Percentiles rank a stretch among this genome's conserved stretches.
Evolutionary conservation across 106 monocot genomes (phyloP).

Genomic region (Agapanthus africanus): DNA sequence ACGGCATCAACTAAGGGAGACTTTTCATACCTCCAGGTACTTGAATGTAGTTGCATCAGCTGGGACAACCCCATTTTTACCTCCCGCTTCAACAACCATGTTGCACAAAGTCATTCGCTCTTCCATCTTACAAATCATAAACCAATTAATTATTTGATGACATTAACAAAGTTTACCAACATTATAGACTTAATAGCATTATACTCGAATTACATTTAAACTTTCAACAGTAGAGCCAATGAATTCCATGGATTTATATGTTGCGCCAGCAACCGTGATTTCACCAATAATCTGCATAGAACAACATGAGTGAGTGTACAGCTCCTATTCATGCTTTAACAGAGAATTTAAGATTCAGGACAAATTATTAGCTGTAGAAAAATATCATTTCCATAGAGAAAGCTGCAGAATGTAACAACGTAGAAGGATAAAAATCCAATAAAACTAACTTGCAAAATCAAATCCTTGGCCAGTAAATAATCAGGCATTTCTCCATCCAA

Average conservation of each 20-base stretch:
- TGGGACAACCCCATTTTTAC: slow-evolving; percentile 94
- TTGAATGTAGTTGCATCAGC: slow-evolving; percentile 78
- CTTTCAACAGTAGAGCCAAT: slow-evolving; percentile 80
- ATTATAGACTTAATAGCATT: background rate
- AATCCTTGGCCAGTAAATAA: slow-evolving; percentile 93
- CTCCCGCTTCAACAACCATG: slow-evolving; percentile 98
- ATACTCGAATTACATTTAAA: slow-evolving; percentile 43
- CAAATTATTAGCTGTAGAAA: too few relatives aligned
- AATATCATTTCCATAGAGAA: too few relatives aligned
- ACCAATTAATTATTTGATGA: background rate
- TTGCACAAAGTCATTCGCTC: slow-evolving; percentile 97
- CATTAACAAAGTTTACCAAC: background rate
- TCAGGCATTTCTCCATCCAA: slow-evolving; percentile 96
- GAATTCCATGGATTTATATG: slow-evolving; percentile 96
- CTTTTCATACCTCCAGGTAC: slow-evolving; percentile 73
- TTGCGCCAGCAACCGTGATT: slow-evolving; percentile 90
- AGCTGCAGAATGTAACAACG: too few relatives aligned
- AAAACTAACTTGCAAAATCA: slow-evolving; percentile 85
- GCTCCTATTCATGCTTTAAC: too few relatives aligned
- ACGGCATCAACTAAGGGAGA: background rate
- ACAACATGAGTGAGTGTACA: too few relatives aligned
- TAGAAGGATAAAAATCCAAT: too few relatives aligned
- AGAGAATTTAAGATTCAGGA: too few relatives aligned
- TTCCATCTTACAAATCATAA: slow-evolving; percentile 63
- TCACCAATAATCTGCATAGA: slow-evolving; percentile 99